A percentile compares a stretch with the other conserved stretches of the same genome.
These are phyloP conservation scores for Phytophthora meadii DNA, from an alignment of 352 stramenopile genomes.

Conservation along the genomic window DNA sequence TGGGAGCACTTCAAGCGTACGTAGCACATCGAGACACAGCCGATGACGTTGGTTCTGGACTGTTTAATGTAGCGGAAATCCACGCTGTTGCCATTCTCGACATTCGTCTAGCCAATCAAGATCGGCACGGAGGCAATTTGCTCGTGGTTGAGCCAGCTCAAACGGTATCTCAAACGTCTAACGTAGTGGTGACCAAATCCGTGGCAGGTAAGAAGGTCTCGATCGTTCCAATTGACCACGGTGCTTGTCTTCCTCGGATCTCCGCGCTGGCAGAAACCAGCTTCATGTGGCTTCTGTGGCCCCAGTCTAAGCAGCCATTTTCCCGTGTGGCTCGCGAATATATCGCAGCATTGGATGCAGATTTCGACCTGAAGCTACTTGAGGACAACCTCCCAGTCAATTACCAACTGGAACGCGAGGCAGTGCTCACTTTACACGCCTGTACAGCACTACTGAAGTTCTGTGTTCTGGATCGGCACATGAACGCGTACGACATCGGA, in stretches of 20 bases:
- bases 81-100: conserved; percentile 81
- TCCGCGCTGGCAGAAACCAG: conserved; percentile 59
- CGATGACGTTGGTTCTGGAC: conserved; percentile 55
- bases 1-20: conserved; percentile 69
- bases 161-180: conserved; percentile 26
- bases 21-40: conserved; percentile 66
- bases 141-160: conserved; percentile 45
- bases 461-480: conserved; percentile 47
- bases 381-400: conserved; percentile 24
- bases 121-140: conserved; percentile 83
- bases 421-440: conserved; percentile 54
- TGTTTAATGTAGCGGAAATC: conserved; percentile 61
- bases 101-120: conserved; percentile 82
- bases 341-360: conserved; percentile 50
- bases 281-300: conserved; percentile 78
- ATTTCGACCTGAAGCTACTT: conserved; percentile 44
- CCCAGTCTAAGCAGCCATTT: conserved; percentile 66
- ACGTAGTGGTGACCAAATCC: conserved; percentile 19
- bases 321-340: conserved; percentile 29
- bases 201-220: conserved; percentile 28
- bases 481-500: conserved; percentile 64
- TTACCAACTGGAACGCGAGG: conserved; percentile 45
- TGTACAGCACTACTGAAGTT: conserved; percentile 62
- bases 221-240: conserved; percentile 82
- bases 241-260: conserved; percentile 66